Conservation (phyloP, 176 grass and related monocot genomes). For the Neostapfia colusana region DNA sequence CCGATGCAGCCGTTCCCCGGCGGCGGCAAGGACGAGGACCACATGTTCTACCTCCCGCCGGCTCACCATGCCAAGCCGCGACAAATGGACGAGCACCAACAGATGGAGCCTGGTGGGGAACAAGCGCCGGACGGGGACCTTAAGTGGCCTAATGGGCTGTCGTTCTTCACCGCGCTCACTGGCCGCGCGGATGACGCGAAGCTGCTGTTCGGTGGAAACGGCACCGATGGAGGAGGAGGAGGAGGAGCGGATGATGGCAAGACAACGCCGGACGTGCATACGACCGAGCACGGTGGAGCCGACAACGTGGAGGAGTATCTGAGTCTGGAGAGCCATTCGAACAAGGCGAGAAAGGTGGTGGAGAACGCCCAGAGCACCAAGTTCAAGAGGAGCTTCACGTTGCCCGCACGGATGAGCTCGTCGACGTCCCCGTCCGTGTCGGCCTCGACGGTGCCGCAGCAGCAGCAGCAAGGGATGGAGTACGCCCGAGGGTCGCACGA, state of each 20-base stretch:
- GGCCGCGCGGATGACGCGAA: constrained; percentile 82
- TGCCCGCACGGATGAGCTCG: constrained; percentile 79
- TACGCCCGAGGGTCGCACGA: constrained; percentile 66
- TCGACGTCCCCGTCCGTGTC: constrained; percentile 54
- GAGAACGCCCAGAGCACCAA: constrained; percentile 56
- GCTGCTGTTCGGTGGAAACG: constrained; percentile 54
- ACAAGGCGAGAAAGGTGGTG: constrained; percentile 73
- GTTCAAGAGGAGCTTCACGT: constrained; percentile 97
- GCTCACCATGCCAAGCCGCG: constrained; percentile 39
- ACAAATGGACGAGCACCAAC: constrained; percentile 70
- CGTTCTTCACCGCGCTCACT: constrained; percentile 94
- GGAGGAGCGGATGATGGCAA: background rate
- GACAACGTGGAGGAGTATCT: constrained; percentile 77
- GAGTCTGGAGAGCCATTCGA: constrained; percentile 81
- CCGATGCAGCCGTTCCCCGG: constrained; percentile 35
- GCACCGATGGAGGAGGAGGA: background rate
- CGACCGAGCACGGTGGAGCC: constrained; percentile 41
- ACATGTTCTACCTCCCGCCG: constrained; percentile 57
- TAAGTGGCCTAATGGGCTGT: constrained; percentile 92
- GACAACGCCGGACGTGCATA: constrained; percentile 30
- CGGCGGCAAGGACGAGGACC: constrained; percentile 40
- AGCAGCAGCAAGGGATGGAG: constrained; percentile 59
- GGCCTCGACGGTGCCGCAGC: constrained; percentile 18
- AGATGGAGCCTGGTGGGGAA: constrained; percentile 35
- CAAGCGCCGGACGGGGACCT: constrained; percentile 53